Percentiles rank a stretch among this genome's conserved stretches.
Evolutionary conservation across 495 filamentous ascomycete genomes (phyloP).

Genomic region (Penicillium taxi): DNA sequence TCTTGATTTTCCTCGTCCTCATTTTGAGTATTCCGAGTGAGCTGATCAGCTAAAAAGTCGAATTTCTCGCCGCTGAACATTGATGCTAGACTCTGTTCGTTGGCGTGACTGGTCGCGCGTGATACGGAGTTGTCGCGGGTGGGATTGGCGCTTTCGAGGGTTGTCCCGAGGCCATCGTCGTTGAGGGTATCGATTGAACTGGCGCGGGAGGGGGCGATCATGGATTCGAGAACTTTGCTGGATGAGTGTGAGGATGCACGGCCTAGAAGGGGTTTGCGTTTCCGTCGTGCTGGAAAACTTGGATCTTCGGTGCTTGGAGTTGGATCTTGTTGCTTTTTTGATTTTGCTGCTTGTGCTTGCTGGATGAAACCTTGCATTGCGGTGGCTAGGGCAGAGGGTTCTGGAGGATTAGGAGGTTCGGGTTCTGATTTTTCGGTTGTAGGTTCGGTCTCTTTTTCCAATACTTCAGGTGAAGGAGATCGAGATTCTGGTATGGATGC

Average conservation of each 20-base stretch:
- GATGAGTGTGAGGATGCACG: constrained; percentile 40
- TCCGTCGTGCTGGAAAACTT: constrained; percentile 13
- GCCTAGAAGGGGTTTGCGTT: constrained; percentile 41
- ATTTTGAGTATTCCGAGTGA: constrained; percentile 16
- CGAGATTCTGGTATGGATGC: constrained; percentile 24
- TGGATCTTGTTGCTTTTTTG: constrained; percentile 15
- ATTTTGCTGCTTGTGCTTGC: constrained; percentile 35
- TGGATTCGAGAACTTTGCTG: constrained; percentile 9
- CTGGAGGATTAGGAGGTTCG: constrained; percentile 14
- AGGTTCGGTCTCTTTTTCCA: constrained; percentile 7
- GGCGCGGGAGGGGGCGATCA: constrained; percentile 31
- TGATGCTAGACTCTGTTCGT: constrained; percentile 26
- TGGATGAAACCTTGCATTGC: constrained; percentile 34
- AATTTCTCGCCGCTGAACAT: constrained; percentile 28
- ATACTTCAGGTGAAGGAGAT: constrained; percentile 18
- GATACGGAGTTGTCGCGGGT: constrained; percentile 25
- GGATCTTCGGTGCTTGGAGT: constrained; percentile 11
- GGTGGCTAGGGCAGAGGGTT: constrained; percentile 27
- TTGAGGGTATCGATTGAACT: constrained; percentile 51
- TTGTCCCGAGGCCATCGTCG: constrained; percentile 44
- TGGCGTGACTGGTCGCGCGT: constrained; percentile 15
- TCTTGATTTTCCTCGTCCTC: constrained; percentile 31
- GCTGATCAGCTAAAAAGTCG: constrained; percentile 21
- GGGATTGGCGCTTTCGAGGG: constrained; percentile 29
- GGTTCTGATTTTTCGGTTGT: constrained; percentile 2